Conservation (phyloP, 441 rosid species). For the Pelargonium fulgidum region DNA sequence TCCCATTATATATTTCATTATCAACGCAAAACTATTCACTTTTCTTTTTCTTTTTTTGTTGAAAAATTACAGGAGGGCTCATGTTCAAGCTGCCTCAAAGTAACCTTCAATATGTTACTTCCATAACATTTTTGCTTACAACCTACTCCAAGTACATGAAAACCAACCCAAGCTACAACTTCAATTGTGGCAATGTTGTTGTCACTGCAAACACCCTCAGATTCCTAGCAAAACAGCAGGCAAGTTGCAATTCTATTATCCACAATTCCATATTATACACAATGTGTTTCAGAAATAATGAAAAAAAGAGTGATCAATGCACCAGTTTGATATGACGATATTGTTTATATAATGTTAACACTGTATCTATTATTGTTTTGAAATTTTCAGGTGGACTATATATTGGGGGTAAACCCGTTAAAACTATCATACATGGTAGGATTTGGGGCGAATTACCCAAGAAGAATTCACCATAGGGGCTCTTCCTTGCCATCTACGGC, state of each 20-base stretch:
- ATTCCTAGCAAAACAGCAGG: conserved; percentile 60
- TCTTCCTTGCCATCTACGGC: conserved; percentile 58
- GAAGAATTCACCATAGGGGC: conserved; percentile 68
- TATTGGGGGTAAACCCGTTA: conserved; percentile 60
- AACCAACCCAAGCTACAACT: conserved; percentile 35
- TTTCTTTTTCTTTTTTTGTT: not conserved
- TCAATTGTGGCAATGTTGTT: conserved; percentile 51
- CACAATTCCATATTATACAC: no score
- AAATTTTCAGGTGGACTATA: conserved; percentile 50
- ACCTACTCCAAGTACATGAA: conserved; percentile 79
- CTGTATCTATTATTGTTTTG: not conserved
- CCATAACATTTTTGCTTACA: conserved; percentile 65
- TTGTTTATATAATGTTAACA: no score
- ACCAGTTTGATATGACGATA: no score
- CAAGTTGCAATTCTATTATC: conserved; percentile 10
- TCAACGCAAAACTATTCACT: no score
- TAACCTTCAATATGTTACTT: conserved; percentile 77
- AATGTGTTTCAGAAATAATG: no score
- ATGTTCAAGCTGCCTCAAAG: conserved; percentile 56
- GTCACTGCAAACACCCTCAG: conserved; percentile 42
- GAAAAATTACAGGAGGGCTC: conserved; percentile 48
- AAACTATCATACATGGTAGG: conserved; percentile 86
- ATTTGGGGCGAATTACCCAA: conserved; percentile 55
- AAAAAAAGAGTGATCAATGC: no score
- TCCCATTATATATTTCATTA: not conserved